Evolutionary conservation across 164 flowering plant genomes (phyloP).

Genomic region (Saururus chinensis): DNA sequence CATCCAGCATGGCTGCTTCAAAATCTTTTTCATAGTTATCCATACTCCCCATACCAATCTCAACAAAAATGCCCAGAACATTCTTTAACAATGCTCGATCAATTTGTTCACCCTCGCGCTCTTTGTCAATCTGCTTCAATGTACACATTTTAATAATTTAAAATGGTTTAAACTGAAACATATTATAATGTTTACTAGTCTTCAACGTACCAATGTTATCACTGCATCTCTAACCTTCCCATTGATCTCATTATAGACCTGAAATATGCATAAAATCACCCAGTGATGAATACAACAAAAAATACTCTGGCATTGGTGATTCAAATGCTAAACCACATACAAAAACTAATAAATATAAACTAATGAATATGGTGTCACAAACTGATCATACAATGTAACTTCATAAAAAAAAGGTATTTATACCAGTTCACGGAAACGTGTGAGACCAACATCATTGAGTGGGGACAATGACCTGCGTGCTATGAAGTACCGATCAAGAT

Average conservation of each 20-base stretch:
- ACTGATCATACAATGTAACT: background rate
- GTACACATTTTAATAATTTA: background rate
- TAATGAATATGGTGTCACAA: background rate
- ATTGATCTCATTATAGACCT: conserved; percentile 11
- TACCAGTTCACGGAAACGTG: conserved; percentile 92
- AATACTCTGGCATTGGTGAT: background rate
- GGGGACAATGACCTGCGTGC: conserved; percentile 81
- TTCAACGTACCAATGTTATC: conserved; percentile 9
- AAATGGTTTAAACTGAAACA: background rate
- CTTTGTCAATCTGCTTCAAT: conserved; percentile 10
- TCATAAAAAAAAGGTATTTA: background rate
- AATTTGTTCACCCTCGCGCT: conserved; percentile 52
- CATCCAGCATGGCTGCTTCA: conserved; percentile 51
- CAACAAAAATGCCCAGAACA: conserved; percentile 69
- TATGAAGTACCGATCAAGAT: conserved; percentile 85
- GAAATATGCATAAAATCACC: background rate
- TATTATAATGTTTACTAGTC: background rate
- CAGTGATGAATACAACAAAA: background rate
- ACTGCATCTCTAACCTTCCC: conserved; percentile 15
- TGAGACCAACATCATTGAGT: conserved; percentile 85
- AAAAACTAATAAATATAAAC: background rate
- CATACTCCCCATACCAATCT: conserved; percentile 74
- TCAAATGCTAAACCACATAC: background rate
- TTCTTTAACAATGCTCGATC: conserved; percentile 71
- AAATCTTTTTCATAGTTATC: conserved; percentile 58